Evolutionary conservation across 2,329 filamentous ascomycete genomes (phyloP).

Genomic region (Aspergillus sp.): DNA sequence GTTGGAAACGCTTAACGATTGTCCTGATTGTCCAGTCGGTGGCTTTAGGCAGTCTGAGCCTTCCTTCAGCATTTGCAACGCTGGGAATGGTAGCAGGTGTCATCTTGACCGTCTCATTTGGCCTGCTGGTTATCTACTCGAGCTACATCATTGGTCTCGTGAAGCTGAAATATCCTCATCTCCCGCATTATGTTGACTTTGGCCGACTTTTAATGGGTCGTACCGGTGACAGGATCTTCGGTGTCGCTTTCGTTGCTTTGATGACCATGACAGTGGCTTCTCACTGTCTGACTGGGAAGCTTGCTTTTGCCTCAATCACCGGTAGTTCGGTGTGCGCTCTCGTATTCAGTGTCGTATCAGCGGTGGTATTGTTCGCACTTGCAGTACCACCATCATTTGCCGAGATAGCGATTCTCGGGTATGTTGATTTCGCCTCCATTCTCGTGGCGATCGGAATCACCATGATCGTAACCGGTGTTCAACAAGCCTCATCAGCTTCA

Average conservation of each 20-base stretch:
- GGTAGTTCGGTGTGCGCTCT: constrained; percentile 39
- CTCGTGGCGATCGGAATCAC: constrained; percentile 33
- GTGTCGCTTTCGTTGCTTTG: constrained; percentile 43
- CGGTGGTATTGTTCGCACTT: constrained; percentile 31
- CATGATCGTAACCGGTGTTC: constrained; percentile 35
- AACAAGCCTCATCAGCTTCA: constrained; percentile 20
- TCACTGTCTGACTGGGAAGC: constrained; percentile 45
- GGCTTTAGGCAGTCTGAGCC: constrained; percentile 46
- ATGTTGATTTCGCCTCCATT: constrained; percentile 37
- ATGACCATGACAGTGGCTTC: constrained; percentile 44
- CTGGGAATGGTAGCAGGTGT: constrained; percentile 48
- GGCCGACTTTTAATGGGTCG: constrained; percentile 42
- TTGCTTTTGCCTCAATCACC: constrained; percentile 44
- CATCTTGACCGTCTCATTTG: constrained; percentile 40
- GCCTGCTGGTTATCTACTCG: constrained; percentile 42
- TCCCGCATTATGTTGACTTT: constrained; percentile 45
- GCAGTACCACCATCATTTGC: constrained; percentile 35
- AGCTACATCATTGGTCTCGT: constrained; percentile 41
- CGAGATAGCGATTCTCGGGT: constrained; percentile 38
- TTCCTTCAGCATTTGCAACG: constrained; percentile 45
- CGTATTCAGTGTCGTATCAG: constrained; percentile 42
- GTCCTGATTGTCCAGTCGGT: constrained; percentile 52
- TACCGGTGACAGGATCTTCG: constrained; percentile 42
- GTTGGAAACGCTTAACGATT: constrained; percentile 52
- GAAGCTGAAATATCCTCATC: constrained; percentile 35